phyloP scores from a whole-genome alignment of 2,329 filamentous ascomycete genomes.

The Parascedosporium putredinis region DNA sequence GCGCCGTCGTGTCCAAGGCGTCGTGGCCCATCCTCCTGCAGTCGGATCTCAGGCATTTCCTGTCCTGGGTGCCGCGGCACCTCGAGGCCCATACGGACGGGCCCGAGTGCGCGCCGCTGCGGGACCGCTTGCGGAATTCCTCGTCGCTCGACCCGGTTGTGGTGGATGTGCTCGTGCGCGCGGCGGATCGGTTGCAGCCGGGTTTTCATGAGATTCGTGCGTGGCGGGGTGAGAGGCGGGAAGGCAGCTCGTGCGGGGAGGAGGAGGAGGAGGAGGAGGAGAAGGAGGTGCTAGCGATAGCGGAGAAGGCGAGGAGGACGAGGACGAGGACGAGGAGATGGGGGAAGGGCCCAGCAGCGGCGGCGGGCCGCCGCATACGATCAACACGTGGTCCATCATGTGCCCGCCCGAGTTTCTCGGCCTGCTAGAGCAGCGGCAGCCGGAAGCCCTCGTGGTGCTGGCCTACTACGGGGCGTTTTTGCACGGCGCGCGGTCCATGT shows the following conservation, averaged over 20 bases:
- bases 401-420: conserved; percentile 15
- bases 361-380: too few species aligned
- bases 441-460: conserved; percentile 18
- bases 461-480: conserved; percentile 19
- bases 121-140: not conserved
- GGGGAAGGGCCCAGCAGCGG: too few species aligned
- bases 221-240: not conserved
- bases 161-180: not conserved
- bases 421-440: conserved; percentile 14
- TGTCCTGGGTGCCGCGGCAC: not conserved
- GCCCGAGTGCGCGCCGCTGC: not conserved
- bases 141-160: not conserved
- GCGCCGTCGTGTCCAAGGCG: conserved; percentile 12
- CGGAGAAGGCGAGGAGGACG: too few species aligned
- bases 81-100: not conserved
- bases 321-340: too few species aligned
- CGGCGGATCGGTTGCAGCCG: not conserved
- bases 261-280: too few species aligned
- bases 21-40: conserved; percentile 1
- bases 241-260: conserved; percentile 7
- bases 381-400: conserved; percentile 18
- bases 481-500: conserved; percentile 16
- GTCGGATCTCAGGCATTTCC: not conserved
- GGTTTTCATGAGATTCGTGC: not conserved
- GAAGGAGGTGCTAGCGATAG: too few species aligned